phyloP scores from a whole-genome alignment of 2,329 filamentous ascomycete genomes.

The Ophiostoma australiae region DNA sequence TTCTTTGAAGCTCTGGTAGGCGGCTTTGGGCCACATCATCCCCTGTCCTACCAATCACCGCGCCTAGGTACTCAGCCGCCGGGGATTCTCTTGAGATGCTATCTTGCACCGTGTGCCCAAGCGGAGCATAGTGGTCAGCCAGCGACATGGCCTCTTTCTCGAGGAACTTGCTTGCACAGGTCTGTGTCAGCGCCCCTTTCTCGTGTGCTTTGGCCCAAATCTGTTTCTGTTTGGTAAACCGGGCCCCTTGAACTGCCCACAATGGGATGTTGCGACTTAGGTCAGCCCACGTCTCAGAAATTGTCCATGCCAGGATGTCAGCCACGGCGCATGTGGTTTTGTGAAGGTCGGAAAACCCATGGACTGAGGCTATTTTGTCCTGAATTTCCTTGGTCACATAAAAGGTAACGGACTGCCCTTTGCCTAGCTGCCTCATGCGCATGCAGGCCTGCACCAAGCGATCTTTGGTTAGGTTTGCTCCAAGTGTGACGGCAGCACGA shows the following conservation, averaged over 20 bases:
- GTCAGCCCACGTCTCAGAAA: slow-evolving; percentile 52
- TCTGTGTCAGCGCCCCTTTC: slow-evolving; percentile 26
- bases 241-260: slow-evolving; percentile 57
- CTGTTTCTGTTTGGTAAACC: slow-evolving; percentile 40
- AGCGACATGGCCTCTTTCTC: slow-evolving; percentile 16
- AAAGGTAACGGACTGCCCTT: slow-evolving; percentile 61
- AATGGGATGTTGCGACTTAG: slow-evolving; percentile 48
- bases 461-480: slow-evolving; percentile 62
- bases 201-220: neutral
- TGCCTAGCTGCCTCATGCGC: slow-evolving; percentile 64
- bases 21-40: neutral
- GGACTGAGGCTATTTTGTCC: slow-evolving; percentile 42
- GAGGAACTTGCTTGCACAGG: neutral
- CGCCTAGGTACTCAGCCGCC: neutral
- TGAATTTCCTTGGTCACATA: slow-evolving; percentile 56
- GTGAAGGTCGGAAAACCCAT: slow-evolving; percentile 16
- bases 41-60: neutral
- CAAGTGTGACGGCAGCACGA: slow-evolving; percentile 63
- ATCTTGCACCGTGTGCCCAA: neutral
- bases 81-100: too few species aligned
- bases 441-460: slow-evolving; percentile 65
- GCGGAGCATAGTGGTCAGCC: slow-evolving; percentile 8
- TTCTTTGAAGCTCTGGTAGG: neutral
- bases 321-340: slow-evolving; percentile 39
- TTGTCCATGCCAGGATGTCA: slow-evolving; percentile 57